These are phyloP conservation scores for Lumnitzera littorea DNA, from an alignment of 345 rosid species.

Conservation along the genomic window DNA sequence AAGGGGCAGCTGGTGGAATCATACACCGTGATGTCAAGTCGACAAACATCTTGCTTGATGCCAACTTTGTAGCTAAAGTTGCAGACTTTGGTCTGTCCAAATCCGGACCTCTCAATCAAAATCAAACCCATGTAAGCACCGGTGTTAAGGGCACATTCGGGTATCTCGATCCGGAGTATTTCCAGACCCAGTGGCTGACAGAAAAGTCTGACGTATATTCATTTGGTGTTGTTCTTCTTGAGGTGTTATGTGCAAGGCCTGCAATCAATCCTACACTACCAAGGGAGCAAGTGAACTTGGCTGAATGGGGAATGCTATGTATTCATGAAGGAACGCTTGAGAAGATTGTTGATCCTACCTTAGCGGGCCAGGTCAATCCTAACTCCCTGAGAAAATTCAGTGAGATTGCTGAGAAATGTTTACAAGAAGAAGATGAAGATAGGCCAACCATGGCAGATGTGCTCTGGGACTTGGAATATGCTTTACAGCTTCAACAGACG, in stretches of 20 bases:
- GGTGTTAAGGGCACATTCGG: slow-evolving; percentile 50
- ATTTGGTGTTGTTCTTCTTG: slow-evolving; percentile 50
- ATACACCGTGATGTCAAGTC: slow-evolving; percentile 60
- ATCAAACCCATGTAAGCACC: slow-evolving; percentile 27
- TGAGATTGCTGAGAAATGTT: slow-evolving; percentile 49
- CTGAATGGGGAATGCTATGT: slow-evolving; percentile 37
- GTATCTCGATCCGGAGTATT: slow-evolving; percentile 52
- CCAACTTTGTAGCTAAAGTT: slow-evolving; percentile 39
- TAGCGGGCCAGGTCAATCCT: slow-evolving; percentile 26
- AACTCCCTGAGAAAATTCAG: slow-evolving; percentile 40
- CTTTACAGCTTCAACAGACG: slow-evolving; percentile 35
- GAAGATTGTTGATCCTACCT: slow-evolving; percentile 31
- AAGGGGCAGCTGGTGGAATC: slow-evolving; percentile 30
- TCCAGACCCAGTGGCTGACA: slow-evolving; percentile 34
- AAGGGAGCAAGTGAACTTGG: slow-evolving; percentile 38
- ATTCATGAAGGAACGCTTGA: slow-evolving; percentile 28
- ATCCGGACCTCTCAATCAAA: slow-evolving; percentile 19
- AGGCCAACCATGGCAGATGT: slow-evolving; percentile 60
- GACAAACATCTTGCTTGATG: slow-evolving; percentile 50
- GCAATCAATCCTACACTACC: slow-evolving; percentile 27
- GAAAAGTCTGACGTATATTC: slow-evolving; percentile 59
- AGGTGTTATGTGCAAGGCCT: slow-evolving; percentile 48
- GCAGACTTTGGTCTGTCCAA: slow-evolving; percentile 61
- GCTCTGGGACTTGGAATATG: slow-evolving; percentile 47
- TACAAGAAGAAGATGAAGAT: slow-evolving; percentile 36